Conservation (phyloP, 106 monocot species). For the Acorus calamus region DNA sequence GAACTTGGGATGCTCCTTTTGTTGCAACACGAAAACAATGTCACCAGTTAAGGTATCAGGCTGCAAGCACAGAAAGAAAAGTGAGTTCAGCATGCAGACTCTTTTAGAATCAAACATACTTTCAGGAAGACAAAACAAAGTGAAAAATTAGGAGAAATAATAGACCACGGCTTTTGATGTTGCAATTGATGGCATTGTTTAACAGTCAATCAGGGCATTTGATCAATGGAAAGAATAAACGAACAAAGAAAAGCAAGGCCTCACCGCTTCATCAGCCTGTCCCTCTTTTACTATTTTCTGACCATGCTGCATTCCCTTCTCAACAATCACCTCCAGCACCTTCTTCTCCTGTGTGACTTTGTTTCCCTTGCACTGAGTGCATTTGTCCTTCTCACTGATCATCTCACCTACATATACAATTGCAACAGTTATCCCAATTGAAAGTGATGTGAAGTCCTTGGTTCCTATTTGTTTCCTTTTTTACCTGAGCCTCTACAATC, state of each 20-base stretch:
- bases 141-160: neutral
- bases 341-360: constrained; percentile 77
- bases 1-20: constrained; percentile 55
- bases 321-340: constrained; percentile 73
- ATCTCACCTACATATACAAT: constrained; percentile 39
- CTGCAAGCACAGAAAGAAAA: constrained; percentile 16
- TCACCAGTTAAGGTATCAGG: constrained; percentile 54
- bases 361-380: constrained; percentile 56
- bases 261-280: constrained; percentile 84
- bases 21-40: constrained; percentile 58
- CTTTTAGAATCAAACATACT: no score
- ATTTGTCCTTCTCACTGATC: constrained; percentile 74
- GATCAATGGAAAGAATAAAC: neutral
- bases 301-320: constrained; percentile 86
- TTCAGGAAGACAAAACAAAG: neutral
- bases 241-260: constrained; percentile 8
- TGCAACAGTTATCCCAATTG: neutral
- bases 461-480: neutral
- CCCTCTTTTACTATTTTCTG: constrained; percentile 81
- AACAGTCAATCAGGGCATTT: neutral
- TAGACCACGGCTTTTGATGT: neutral
- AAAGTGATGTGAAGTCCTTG: neutral
- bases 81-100: no score
- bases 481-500: constrained; percentile 68
- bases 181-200: neutral